phyloP scores from a whole-genome alignment of 202 grass and related monocot genomes.

The Miscanthus sacchariflorus region DNA sequence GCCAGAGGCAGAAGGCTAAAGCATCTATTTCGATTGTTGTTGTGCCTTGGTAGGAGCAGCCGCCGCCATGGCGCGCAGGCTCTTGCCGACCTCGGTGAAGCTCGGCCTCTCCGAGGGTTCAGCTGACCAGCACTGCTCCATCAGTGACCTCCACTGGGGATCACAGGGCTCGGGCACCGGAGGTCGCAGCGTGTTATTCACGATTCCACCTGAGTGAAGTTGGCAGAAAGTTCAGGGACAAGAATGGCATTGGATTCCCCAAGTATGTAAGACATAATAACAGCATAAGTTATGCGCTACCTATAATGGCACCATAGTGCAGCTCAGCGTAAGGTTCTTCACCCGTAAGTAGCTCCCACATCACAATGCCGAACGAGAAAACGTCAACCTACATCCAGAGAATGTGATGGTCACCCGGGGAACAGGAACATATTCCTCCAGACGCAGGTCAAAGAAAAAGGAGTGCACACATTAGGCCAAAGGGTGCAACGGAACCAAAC shows the following conservation, averaged over 20 bases:
- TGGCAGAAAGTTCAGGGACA: conserved; percentile 10
- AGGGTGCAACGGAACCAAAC: conserved; percentile 44
- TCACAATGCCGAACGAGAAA: conserved; percentile 92
- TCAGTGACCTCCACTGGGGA: conserved; percentile 74
- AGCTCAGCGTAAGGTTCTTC: conserved; percentile 88
- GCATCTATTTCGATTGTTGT: conserved; percentile 48
- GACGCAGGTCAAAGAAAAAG: neutral
- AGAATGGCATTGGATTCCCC: neutral
- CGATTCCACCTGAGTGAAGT: conserved; percentile 71
- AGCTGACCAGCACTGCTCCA: conserved; percentile 82
- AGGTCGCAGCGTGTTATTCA: conserved; percentile 82
- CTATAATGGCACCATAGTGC: conserved; percentile 89
- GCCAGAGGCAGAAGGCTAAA: neutral
- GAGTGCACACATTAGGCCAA: neutral
- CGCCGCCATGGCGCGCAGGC: conserved; percentile 71
- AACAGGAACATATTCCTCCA: neutral
- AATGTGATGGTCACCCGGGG: conserved; percentile 1
- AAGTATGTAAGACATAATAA: neutral
- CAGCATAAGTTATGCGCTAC: conserved; percentile 36
- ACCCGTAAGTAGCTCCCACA: conserved; percentile 93
- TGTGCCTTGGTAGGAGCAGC: conserved; percentile 60
- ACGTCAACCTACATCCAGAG: conserved; percentile 72
- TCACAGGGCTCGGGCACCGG: conserved; percentile 68
- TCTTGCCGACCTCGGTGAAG: conserved; percentile 73
- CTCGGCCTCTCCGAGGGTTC: conserved; percentile 71